Percentiles rank a stretch among this genome's conserved stretches.
phyloP scores from a whole-genome alignment of 2,329 filamentous ascomycete genomes.

The Fusarium sp. region DNA sequence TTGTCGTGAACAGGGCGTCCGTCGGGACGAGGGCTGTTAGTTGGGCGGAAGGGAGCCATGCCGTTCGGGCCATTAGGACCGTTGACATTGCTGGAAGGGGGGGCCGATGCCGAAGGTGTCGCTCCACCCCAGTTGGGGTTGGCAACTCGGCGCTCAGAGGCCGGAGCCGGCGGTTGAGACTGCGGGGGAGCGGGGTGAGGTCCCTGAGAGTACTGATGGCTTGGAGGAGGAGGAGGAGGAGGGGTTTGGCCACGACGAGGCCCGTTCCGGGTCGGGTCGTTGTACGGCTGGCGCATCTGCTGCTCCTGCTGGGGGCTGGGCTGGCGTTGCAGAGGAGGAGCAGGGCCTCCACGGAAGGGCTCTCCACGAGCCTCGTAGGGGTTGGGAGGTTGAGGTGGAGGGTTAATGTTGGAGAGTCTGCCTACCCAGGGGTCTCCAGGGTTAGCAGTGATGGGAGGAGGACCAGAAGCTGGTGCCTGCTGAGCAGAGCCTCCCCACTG shows the following conservation, averaged over 20 bases:
- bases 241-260: constrained; percentile 64
- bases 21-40: constrained; percentile 85
- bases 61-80: constrained; percentile 57
- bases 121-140: constrained; percentile 72
- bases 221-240: constrained; percentile 63
- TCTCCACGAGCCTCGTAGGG: constrained; percentile 82
- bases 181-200: constrained; percentile 63
- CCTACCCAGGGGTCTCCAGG: constrained; percentile 68
- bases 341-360: constrained; percentile 74
- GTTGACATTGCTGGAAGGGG: constrained; percentile 53
- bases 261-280: constrained; percentile 51
- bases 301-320: constrained; percentile 80
- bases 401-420: constrained; percentile 83
- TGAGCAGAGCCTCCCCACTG: constrained; percentile 88
- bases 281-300: constrained; percentile 72
- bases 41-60: constrained; percentile 77
- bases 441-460: constrained; percentile 72
- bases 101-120: constrained; percentile 57
- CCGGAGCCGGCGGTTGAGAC: constrained; percentile 61
- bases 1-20: constrained; percentile 85
- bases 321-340: constrained; percentile 76
- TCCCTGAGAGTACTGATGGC: constrained; percentile 62
- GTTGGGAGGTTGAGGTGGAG: constrained; percentile 80
- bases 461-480: constrained; percentile 62
- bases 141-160: constrained; percentile 64